phyloP scores from a whole-genome alignment of 2,329 filamentous ascomycete genomes.

The Colletotrichum eleusines region DNA sequence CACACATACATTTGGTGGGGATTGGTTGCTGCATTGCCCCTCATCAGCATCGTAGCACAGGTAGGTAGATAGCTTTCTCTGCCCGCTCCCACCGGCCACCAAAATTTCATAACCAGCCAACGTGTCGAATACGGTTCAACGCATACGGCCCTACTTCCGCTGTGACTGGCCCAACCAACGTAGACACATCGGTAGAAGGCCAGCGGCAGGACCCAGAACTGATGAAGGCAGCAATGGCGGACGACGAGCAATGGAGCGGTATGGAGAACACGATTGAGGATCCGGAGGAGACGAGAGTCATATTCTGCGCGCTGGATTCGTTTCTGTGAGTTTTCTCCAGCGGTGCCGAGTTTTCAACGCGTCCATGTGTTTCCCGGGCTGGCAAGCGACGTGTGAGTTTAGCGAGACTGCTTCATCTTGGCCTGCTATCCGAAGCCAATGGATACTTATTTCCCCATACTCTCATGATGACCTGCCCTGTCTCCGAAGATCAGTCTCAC shows the following conservation, averaged over 20 bases:
- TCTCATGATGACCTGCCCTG: neutral
- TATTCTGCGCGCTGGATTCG: slow-evolving; percentile 87
- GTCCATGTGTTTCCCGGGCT: slow-evolving; percentile 20
- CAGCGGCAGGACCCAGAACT: neutral
- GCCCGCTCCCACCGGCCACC: neutral
- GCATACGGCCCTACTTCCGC: neutral
- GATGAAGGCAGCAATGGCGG: slow-evolving; percentile 44
- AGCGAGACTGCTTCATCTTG: neutral
- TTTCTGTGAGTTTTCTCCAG: slow-evolving; percentile 75
- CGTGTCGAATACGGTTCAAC: neutral
- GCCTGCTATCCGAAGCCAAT: neutral
- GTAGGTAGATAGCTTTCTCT: too few species aligned
- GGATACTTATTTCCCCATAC: slow-evolving; percentile 32
- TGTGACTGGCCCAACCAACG: too few species aligned
- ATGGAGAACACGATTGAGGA: slow-evolving; percentile 77
- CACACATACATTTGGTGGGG: neutral
- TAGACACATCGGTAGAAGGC: neutral
- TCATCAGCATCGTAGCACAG: slow-evolving; percentile 5
- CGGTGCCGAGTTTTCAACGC: neutral
- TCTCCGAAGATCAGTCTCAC: neutral
- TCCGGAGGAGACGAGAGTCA: slow-evolving; percentile 82
- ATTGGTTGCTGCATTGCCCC: slow-evolving; percentile 11
- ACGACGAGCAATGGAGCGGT: slow-evolving; percentile 66
- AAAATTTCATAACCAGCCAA: slow-evolving; percentile 15
- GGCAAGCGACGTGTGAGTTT: neutral